Conservation (phyloP, 2,329 filamentous ascomycete species). For the Aspergillus novofumigatus region DNA sequence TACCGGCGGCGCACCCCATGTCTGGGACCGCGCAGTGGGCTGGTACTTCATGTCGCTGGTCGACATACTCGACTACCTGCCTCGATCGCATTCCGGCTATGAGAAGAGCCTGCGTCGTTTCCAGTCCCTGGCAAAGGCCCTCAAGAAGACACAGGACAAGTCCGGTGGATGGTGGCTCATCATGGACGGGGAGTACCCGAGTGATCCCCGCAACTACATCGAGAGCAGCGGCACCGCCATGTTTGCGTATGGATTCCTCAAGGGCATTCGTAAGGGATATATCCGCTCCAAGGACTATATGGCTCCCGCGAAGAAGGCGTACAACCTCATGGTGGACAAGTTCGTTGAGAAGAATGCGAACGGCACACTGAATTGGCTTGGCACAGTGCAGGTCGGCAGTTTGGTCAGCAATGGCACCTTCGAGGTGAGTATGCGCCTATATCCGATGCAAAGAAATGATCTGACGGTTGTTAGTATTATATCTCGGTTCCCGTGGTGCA, state of each 20-base stretch:
- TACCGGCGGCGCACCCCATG: conserved; percentile 8
- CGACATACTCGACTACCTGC: conserved; percentile 12
- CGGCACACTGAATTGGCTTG: conserved; percentile 13
- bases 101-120: conserved; percentile 8
- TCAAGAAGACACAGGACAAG: conserved; percentile 10
- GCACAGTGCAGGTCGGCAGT: conserved; percentile 14
- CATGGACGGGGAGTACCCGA: conserved; percentile 10
- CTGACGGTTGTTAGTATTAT: conserved; percentile 10
- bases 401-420: conserved; percentile 11
- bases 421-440: conserved; percentile 6
- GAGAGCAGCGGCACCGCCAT: conserved; percentile 15
- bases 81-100: conserved; percentile 6
- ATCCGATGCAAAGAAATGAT: background rate
- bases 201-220: conserved; percentile 12
- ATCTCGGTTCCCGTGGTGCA: conserved; percentile 11
- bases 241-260: conserved; percentile 13
- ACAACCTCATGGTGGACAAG: background rate
- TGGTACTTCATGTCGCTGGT: conserved; percentile 16
- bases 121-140: conserved; percentile 7
- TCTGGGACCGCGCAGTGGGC: conserved; percentile 13
- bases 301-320: conserved; percentile 3
- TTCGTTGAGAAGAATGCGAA: conserved; percentile 8
- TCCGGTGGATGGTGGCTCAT: conserved; percentile 13
- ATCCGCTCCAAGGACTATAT: conserved; percentile 3
- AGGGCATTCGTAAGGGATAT: conserved; percentile 11